Percentiles rank a stretch among this genome's conserved stretches.
phyloP scores from a whole-genome alignment of 129 eudicot species.

The Saposhnikovia divaricata region DNA sequence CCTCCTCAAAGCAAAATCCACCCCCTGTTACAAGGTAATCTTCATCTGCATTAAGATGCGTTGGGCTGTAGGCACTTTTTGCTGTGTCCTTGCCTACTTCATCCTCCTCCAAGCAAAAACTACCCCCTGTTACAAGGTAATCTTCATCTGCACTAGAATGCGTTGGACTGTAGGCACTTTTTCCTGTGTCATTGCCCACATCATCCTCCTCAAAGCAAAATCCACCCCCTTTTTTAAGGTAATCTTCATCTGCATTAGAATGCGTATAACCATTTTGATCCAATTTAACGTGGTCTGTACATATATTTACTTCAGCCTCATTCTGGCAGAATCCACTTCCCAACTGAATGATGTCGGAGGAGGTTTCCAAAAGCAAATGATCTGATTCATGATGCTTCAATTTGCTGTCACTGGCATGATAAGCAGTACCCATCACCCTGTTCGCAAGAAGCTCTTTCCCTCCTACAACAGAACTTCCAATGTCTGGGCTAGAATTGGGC shows the following conservation, averaged over 20 bases:
- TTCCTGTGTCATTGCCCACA: slow-evolving; percentile 25
- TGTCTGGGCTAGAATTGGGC: slow-evolving; percentile 10
- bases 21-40: slow-evolving; percentile 73
- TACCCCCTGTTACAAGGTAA: slow-evolving; percentile 76
- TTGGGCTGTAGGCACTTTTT: slow-evolving; percentile 15
- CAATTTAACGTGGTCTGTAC: not conserved
- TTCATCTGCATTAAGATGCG: slow-evolving; percentile 16
- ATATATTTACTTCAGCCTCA: slow-evolving; percentile 17
- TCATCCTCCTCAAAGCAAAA: slow-evolving; percentile 68
- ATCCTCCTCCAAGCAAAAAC: slow-evolving; percentile 65
- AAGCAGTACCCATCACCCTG: slow-evolving; percentile 14
- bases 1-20: slow-evolving; percentile 60
- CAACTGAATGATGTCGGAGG: slow-evolving; percentile 6
- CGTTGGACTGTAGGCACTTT: slow-evolving; percentile 18
- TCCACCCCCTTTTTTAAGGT: slow-evolving; percentile 75
- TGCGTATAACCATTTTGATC: slow-evolving; percentile 18
- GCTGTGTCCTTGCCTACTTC: slow-evolving; percentile 30
- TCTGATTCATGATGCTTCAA: slow-evolving; percentile 10
- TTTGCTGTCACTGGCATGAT: not conserved
- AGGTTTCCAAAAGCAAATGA: not conserved
- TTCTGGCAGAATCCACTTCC: slow-evolving; percentile 23
- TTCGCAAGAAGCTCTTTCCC: slow-evolving; percentile 12
- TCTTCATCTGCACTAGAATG: slow-evolving; percentile 27
- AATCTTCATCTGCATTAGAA: slow-evolving; percentile 31
- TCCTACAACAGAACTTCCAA: slow-evolving; percentile 15